These are phyloP conservation scores for Salix caprea DNA, from an alignment of 345 rosid species.

Conservation along the genomic window DNA sequence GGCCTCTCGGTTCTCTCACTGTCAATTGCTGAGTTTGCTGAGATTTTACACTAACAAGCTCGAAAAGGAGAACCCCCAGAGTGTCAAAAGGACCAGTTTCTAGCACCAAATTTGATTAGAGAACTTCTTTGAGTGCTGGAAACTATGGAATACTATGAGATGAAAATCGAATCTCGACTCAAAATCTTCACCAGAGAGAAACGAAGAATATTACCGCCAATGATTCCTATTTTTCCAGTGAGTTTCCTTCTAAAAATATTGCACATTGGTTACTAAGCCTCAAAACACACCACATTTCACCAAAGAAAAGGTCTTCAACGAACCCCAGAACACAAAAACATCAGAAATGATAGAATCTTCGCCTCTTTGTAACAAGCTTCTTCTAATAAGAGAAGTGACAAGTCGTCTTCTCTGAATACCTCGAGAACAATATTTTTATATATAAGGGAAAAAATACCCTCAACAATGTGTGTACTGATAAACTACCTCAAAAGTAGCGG, in stretches of 20 bases:
- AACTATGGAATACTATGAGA: background rate
- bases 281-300: background rate
- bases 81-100: background rate
- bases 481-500: background rate
- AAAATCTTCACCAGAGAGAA: constrained; percentile 12
- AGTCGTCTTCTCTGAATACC: background rate
- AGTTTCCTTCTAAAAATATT: background rate
- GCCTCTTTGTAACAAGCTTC: no score
- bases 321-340: background rate
- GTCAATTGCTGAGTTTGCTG: no score
- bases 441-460: background rate
- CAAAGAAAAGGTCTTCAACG: background rate
- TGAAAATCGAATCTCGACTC: constrained; percentile 9
- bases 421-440: background rate
- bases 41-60: background rate
- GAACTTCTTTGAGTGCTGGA: background rate
- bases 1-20: no score
- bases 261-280: background rate
- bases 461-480: background rate
- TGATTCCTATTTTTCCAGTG: background rate
- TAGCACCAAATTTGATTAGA: background rate
- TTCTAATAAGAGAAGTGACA: background rate
- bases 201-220: constrained; percentile 6
- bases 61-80: background rate
- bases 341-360: background rate